Percentiles rank a stretch among this genome's conserved stretches.
Evolutionary conservation across 2,329 filamentous ascomycete genomes (phyloP).

Genomic region (Penicillium sp.): DNA sequence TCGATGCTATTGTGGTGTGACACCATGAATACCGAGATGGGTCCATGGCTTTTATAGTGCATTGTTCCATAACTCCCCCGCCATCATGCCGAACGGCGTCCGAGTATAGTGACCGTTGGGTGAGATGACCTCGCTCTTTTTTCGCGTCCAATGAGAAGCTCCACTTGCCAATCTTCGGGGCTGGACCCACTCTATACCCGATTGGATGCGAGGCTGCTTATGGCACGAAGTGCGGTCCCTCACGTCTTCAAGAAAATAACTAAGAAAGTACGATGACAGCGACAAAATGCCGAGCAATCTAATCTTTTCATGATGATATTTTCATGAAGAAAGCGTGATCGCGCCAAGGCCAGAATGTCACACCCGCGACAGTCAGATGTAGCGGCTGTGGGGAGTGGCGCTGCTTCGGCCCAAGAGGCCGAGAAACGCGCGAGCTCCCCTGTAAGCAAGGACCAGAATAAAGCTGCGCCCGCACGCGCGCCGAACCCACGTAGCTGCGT

Average conservation of each 20-base stretch:
- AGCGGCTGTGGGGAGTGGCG: neutral
- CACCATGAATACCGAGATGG: neutral
- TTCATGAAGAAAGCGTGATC: neutral
- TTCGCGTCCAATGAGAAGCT: conserved; percentile 3
- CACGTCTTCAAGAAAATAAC: neutral
- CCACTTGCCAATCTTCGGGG: neutral
- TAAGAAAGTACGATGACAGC: too few species aligned
- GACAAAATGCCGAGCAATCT: neutral
- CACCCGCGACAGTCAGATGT: neutral
- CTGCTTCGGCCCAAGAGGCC: conserved; percentile 12
- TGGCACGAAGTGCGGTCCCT: neutral
- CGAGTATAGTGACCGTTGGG: neutral
- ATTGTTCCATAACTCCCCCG: neutral
- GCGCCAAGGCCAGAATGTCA: neutral
- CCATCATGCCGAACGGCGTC: neutral
- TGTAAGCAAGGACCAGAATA: neutral
- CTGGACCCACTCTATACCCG: neutral
- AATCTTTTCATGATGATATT: neutral
- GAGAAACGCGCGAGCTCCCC: conserved; percentile 16
- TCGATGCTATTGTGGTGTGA: neutral
- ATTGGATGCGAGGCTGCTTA: neutral
- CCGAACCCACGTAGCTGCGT: conserved; percentile 50
- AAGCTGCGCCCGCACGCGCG: neutral
- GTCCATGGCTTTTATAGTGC: neutral
- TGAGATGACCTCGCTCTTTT: conserved; percentile 9